Base-by-base conservation (phyloP, 2,329 filamentous ascomycete genomes). In the Talaromyces sp. region DNA sequence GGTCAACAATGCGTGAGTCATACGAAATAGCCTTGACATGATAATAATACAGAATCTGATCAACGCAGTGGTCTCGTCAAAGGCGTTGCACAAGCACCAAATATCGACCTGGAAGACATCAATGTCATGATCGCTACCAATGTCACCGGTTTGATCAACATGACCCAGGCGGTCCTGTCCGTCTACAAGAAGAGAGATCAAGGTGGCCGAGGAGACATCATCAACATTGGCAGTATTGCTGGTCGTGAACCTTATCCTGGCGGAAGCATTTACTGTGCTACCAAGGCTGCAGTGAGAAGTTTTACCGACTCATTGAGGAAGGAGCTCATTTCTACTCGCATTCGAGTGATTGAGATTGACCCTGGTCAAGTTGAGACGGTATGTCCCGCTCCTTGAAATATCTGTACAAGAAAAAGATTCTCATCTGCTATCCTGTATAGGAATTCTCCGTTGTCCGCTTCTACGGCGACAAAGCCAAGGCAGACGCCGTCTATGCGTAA, bases 211-310 rank as follows among this genome's bases (percentile, higher is more conserved):
- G 94, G 94, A 71, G 95, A 98, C 76, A 93, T 99, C 76, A 96
- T 99, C 81, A 98, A 97, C 75, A 88, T 97, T 73, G 93, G 93
- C 67, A 93, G 89, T 70, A 93, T 97, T 74, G 93, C 93, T n/a
- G 93, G 92, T 35, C 86, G 93, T 52, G 93, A 96, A 71, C 86
- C 91, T 11, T 97, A 97, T 77, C 83, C 87, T 1, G 92, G 92
- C 59, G 93, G 93, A 33, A 88, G 89, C 75, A 96, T 97, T 74
- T 97, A 97, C 84, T 97, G 93, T 78, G 92, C 93, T 0, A 93
- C 91, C 66, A 97, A 97, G 80, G 92, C 93, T 22, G 93, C 93
- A 1, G 90, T 97, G 64, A 87, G 90, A 71, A 90, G 85, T 70
- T 97, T 96, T 80, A 93, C 91, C 0, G 92, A 96, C 64, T 85